A percentile compares a stretch with the other conserved stretches of the same genome.
phyloP scores from a whole-genome alignment of 2,329 filamentous ascomycete species.

The Aspergillus tubingensis region DNA sequence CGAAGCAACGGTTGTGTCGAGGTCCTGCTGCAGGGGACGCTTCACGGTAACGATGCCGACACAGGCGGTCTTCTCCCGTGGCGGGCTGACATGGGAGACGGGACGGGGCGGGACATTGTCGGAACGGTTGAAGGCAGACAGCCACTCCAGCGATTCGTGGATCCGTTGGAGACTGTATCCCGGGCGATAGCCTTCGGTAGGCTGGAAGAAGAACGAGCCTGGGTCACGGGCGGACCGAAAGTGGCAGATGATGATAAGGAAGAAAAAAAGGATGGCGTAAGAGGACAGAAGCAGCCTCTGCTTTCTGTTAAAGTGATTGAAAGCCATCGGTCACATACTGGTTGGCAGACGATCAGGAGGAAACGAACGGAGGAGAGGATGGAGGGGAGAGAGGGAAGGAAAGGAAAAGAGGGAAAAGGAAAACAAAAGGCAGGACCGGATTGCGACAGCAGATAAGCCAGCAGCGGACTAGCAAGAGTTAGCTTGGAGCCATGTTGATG shows the following conservation, averaged over 20 bases:
- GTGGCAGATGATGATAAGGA: slow-evolving; percentile 22
- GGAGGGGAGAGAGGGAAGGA: not conserved
- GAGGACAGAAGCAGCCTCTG: slow-evolving; percentile 24
- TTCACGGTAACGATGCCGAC: slow-evolving; percentile 49
- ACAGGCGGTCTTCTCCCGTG: slow-evolving; percentile 34
- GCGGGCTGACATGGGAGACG: not conserved
- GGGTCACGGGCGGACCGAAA: slow-evolving; percentile 26
- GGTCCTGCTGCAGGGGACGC: slow-evolving; percentile 42
- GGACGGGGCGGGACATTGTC: not conserved
- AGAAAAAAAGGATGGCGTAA: slow-evolving; percentile 23
- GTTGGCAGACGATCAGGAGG: not conserved
- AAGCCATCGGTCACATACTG: slow-evolving; percentile 9
- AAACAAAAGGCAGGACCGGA: not conserved
- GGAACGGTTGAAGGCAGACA: slow-evolving; percentile 21
- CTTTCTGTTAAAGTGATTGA: slow-evolving; percentile 18
- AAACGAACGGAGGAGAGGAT: not conserved
- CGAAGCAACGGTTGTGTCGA: slow-evolving; percentile 46
- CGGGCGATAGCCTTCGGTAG: slow-evolving; percentile 25
- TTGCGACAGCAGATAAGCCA: slow-evolving; percentile 6
- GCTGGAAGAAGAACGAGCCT: slow-evolving; percentile 27
- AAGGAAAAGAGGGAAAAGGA: not conserved
- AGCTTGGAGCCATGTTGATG: not conserved
- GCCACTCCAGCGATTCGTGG: slow-evolving; percentile 21
- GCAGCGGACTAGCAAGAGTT: not conserved
- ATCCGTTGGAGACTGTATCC: slow-evolving; percentile 24